Percentiles rank a stretch among this genome's conserved stretches.
Conservation (phyloP, 176 grass and related monocot genomes). For the Lolium rigidum region DNA sequence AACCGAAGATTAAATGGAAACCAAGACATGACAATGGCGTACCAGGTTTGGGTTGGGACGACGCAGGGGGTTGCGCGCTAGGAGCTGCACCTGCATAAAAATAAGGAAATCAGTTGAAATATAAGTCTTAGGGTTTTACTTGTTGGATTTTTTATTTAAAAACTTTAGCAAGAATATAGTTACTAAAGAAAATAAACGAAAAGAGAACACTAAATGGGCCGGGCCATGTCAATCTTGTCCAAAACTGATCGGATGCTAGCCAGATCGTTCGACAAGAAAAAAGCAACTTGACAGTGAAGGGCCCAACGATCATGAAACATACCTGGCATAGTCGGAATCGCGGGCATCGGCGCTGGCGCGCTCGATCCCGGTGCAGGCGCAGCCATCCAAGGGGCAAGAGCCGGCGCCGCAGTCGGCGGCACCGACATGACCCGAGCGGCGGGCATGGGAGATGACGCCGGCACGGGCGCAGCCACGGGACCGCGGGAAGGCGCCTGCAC, state of each 20-base stretch:
- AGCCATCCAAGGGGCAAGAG: background rate
- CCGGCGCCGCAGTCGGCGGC: background rate
- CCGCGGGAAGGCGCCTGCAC: background rate
- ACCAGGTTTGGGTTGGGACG: conserved; percentile 12
- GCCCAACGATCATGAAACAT: background rate
- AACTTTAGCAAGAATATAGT: too few relatives aligned
- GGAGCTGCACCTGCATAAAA: conserved; percentile 4
- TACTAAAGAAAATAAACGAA: background rate
- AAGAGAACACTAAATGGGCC: background rate
- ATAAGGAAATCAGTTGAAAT: background rate
- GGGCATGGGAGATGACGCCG: background rate
- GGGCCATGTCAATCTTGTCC: too few relatives aligned
- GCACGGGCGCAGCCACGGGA: background rate
- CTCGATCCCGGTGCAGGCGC: background rate
- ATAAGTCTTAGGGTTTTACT: background rate
- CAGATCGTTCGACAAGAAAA: background rate
- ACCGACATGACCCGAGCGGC: background rate
- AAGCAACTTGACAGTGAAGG: background rate
- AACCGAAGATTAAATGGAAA: background rate
- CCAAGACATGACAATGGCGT: background rate
- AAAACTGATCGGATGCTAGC: background rate
- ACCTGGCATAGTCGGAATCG: background rate
- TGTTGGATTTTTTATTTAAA: too few relatives aligned
- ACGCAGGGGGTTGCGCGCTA: background rate
- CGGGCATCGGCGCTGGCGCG: background rate